phyloP scores from a whole-genome alignment of 352 stramenopile genomes.

The Discostella stelligera region DNA sequence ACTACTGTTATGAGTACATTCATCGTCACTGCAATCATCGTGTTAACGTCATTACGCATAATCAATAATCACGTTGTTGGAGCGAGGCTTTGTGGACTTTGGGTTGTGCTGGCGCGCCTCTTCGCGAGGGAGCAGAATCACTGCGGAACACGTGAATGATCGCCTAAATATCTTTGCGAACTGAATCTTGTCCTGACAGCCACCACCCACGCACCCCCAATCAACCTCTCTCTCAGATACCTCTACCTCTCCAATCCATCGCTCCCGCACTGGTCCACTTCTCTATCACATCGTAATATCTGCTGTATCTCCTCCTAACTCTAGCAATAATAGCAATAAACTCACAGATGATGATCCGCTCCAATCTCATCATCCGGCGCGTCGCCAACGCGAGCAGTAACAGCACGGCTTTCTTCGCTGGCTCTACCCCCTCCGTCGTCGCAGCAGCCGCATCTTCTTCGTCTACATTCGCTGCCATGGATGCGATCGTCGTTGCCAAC shows the following conservation, averaged over 20 bases:
- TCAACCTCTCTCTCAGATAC: too few species aligned
- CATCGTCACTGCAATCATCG: not conserved
- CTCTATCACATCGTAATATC: too few species aligned
- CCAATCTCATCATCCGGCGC: constrained; percentile 10
- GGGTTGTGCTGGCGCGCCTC: too few species aligned
- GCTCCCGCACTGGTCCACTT: not conserved
- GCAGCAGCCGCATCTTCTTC: not conserved
- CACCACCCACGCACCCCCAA: too few species aligned
- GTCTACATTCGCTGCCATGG: not conserved
- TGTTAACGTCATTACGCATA: not conserved
- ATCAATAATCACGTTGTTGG: too few species aligned
- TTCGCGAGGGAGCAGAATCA: too few species aligned
- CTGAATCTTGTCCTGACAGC: too few species aligned
- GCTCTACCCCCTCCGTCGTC: not conserved
- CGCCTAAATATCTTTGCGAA: too few species aligned
- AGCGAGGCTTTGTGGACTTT: too few species aligned
- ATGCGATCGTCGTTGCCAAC: not conserved
- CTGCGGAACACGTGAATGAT: too few species aligned
- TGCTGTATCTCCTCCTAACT: too few species aligned
- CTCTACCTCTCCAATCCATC: not conserved
- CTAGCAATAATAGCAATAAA: not conserved
- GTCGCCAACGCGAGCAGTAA: constrained; percentile 2
- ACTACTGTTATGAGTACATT: not conserved
- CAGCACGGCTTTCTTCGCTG: not conserved
- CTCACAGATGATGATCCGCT: constrained; percentile 11